Evolutionary conservation across 1,284 basidiomycete genomes (phyloP).

Genomic region (Papiliotrema laurentii): DNA sequence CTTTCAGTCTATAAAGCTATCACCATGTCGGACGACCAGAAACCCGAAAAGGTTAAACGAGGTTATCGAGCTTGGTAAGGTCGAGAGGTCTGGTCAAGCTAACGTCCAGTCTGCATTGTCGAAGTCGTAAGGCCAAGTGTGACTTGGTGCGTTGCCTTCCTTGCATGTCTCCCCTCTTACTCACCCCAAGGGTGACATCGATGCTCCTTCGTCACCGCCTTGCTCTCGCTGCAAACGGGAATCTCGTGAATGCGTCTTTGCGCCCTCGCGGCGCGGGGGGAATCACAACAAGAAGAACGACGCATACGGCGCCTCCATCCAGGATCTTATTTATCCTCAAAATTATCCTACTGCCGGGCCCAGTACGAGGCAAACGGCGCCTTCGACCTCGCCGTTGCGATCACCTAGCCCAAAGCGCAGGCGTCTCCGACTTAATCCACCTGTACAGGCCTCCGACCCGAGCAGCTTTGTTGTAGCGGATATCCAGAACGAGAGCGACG

Average conservation of each 20-base stretch:
- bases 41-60: conserved; percentile 26
- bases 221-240: conserved; percentile 49
- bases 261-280: conserved; percentile 40
- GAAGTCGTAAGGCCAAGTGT: conserved; percentile 40
- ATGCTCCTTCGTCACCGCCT: conserved; percentile 48
- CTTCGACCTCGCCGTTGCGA: too few relatives aligned
- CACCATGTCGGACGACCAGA: neutral
- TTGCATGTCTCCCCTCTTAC: neutral
- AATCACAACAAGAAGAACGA: conserved; percentile 33
- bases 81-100: neutral
- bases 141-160: conserved; percentile 26
- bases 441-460: conserved; percentile 35
- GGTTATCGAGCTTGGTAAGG: conserved; percentile 43
- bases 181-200: conserved; percentile 42
- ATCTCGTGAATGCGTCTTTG: conserved; percentile 49
- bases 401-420: conserved; percentile 28
- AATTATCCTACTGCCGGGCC: too few relatives aligned
- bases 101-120: conserved; percentile 31
- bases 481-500: conserved; percentile 48
- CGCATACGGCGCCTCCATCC: conserved; percentile 11
- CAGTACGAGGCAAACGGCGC: too few relatives aligned
- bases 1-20: too few relatives aligned
- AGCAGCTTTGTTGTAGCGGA: conserved; percentile 44
- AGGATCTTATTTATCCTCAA: conserved; percentile 10
- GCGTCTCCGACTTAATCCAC: conserved; percentile 31